Evolutionary conservation across 805 yeast species (phyloP), one percentile per base, ranked within the genome.

Genomic region (Metschnikowia borealis): DNA sequence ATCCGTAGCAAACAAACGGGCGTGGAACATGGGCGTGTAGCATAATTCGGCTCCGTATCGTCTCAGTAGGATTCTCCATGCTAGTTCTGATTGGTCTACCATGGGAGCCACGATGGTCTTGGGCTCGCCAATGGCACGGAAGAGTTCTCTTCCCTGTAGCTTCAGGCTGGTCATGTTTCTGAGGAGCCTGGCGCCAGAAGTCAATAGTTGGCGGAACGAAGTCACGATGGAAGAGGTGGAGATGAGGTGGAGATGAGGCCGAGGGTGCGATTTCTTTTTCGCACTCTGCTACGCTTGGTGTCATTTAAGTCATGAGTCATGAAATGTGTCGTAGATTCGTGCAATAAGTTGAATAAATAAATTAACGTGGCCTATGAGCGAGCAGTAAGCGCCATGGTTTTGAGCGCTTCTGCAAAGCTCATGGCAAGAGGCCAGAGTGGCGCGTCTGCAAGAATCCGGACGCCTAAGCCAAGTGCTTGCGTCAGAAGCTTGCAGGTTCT

Each of bases 1-100:
- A 44, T 85, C 85, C 2, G 87, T 86, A 23, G 95, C 95, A 69
- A 94, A 94, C 36, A 91, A 70, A 44, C 90, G 77, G 3, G 99
- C 96, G 67, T 94, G 98, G 57, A 87, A 80, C 99, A 94, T 94
- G 3, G 99, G 99, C 0, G 98, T 88, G 62, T 92, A 94, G 62
- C 97, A 89, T 33, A 94, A 72, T 2, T 90, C 89, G 0, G 99
- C 98, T 3, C 99, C 99, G 61, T 91, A 85, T 52, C 78, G 75
- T 49, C 98, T 77, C 3, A 96, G 87, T 14, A 94, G 71, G 15
- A 88, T 78, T 56, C 99, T 77, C 98, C 98, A 94, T 1, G 96
- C 98, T 17, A 94, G 75, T 63, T 94, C 99, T 3, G 92, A 84
- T 58, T 90, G 97, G 66, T 94, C 99, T 17, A 94, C 99, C 97